phyloP scores from a whole-genome alignment of 139 green algal species.

The Gonium pectorale region DNA sequence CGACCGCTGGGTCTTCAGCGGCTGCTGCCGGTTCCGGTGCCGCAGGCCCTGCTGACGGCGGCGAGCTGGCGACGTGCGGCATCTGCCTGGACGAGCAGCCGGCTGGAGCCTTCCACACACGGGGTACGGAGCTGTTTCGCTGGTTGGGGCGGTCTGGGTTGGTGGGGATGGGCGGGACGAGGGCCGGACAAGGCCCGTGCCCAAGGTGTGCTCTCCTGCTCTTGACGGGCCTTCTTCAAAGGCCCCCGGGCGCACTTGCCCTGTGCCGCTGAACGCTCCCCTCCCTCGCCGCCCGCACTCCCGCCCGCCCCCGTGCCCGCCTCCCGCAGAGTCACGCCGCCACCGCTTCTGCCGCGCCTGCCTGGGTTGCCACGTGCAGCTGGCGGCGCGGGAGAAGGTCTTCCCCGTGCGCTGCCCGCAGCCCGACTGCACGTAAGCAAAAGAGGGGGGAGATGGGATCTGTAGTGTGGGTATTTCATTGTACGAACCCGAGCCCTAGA shows the following conservation, averaged over 20 bases:
- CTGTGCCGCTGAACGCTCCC: no score
- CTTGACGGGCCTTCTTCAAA: no score
- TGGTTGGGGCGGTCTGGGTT: no score
- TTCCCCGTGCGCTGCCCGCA: constrained; percentile 36
- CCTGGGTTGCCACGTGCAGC: constrained; percentile 36
- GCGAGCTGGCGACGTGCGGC: neutral
- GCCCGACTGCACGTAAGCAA: constrained; percentile 5
- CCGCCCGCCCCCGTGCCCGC: neutral
- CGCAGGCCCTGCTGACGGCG: neutral
- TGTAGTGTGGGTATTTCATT: no score
- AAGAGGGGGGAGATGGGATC: no score
- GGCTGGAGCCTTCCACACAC: constrained; percentile 4
- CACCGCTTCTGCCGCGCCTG: constrained; percentile 38
- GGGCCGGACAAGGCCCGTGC: no score
- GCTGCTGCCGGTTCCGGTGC: no score
- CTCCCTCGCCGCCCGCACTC: neutral
- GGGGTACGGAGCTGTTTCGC: no score
- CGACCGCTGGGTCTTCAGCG: neutral
- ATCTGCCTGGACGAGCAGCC: constrained; percentile 37
- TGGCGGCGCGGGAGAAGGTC: constrained; percentile 32
- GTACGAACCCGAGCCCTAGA: no score
- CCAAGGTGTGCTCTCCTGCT: no score
- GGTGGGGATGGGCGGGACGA: no score
- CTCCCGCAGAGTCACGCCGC: neutral
- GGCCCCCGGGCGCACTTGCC: no score